These are phyloP conservation scores for Saturnispora quitensis DNA, from an alignment of 805 yeast species.

Conservation along the genomic window DNA sequence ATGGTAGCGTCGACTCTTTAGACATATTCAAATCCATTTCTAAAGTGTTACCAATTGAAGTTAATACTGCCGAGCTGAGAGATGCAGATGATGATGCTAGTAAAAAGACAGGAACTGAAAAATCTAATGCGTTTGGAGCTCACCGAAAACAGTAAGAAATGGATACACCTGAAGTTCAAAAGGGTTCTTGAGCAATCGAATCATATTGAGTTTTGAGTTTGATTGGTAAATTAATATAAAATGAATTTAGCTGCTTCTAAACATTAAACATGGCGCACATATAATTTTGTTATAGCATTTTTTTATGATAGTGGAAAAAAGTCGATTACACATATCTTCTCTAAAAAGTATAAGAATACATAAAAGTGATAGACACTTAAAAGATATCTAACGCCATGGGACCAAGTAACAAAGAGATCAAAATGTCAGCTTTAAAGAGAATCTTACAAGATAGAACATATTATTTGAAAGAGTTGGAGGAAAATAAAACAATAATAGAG, in stretches of 20 bases:
- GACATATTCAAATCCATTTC: slow-evolving; percentile 5
- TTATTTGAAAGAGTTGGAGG: slow-evolving; percentile 47
- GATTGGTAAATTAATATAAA: background rate
- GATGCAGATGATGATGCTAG: background rate
- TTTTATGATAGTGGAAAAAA: background rate
- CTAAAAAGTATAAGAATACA: background rate
- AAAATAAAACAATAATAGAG: slow-evolving; percentile 11
- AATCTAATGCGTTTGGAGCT: background rate
- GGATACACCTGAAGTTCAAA: background rate
- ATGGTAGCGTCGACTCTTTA: slow-evolving; percentile 17
- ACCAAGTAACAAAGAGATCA: slow-evolving; percentile 64
- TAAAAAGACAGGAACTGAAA: background rate
- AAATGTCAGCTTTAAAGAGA: slow-evolving; percentile 58
- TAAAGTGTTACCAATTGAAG: background rate
- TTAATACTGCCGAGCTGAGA: background rate
- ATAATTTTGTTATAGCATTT: background rate
- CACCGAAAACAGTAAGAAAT: background rate
- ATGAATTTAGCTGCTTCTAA: background rate
- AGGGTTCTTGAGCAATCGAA: background rate
- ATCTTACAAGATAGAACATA: slow-evolving; percentile 56
- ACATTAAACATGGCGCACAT: background rate
- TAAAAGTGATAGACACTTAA: slow-evolving; percentile 16
- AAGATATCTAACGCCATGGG: slow-evolving; percentile 27
- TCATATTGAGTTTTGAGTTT: background rate
- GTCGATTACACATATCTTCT: background rate